phyloP scores from a whole-genome alignment of 495 filamentous ascomycete species.

The Cladorrhinum samala region DNA sequence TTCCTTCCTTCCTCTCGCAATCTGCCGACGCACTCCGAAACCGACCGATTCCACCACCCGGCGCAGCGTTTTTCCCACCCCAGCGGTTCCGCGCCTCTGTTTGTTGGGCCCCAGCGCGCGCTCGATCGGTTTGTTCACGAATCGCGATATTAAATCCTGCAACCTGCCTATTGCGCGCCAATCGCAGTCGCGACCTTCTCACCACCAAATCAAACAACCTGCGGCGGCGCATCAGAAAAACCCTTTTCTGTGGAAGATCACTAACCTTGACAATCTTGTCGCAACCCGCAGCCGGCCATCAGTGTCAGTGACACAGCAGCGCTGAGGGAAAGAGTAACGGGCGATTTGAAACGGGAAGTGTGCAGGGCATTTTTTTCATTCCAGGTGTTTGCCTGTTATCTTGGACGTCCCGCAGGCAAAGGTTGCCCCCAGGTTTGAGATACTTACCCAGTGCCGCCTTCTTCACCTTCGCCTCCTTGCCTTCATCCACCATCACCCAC shows the following conservation, averaged over 20 bases:
- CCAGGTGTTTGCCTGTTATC: constrained; percentile 19
- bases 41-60: background rate
- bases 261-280: background rate
- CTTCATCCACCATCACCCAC: background rate
- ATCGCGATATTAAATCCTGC: background rate
- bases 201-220: background rate
- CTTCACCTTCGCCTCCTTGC: background rate
- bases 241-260: background rate
- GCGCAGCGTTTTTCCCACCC: background rate
- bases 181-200: background rate
- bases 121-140: background rate
- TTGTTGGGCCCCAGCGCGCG: background rate
- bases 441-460: constrained; percentile 13
- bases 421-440: constrained; percentile 26
- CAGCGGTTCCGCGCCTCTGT: background rate
- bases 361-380: background rate
- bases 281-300: background rate
- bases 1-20: background rate
- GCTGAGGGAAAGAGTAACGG: background rate
- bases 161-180: background rate
- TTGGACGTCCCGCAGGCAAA: constrained; percentile 31
- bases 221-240: background rate
- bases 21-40: background rate
- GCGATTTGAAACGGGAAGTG: constrained; percentile 15
- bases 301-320: background rate